A percentile compares a stretch with the other conserved stretches of the same genome.
Conservation (phyloP, 495 filamentous ascomycete species). For the Geopyxis carbonaria region DNA sequence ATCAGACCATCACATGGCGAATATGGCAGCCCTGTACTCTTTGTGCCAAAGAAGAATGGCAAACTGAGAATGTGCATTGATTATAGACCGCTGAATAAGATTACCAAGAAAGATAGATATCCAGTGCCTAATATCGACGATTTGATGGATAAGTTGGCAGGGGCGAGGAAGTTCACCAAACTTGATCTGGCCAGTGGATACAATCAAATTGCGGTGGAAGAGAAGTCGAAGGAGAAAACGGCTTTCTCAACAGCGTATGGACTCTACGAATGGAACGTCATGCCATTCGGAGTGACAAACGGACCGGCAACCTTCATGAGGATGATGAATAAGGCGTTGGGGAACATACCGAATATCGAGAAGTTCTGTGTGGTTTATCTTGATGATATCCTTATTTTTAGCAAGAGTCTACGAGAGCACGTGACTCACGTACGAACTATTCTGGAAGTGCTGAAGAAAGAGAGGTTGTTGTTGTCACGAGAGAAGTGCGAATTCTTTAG, state of each 20-base stretch:
- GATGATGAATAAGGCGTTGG: neutral
- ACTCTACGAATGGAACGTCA: neutral
- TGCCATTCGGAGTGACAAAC: neutral
- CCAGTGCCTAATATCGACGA: constrained; percentile 34
- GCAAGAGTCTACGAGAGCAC: constrained; percentile 8
- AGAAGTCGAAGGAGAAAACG: constrained; percentile 6
- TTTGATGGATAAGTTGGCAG: constrained; percentile 21
- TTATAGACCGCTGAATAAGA: constrained; percentile 29
- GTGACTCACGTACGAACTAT: constrained; percentile 10
- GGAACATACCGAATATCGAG: neutral
- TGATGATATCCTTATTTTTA: constrained; percentile 26
- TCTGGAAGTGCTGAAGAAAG: constrained; percentile 2
- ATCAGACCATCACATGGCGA: constrained; percentile 5
- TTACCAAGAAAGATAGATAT: constrained; percentile 32
- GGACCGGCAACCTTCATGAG: constrained; percentile 3
- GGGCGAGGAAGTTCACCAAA: constrained; percentile 30
- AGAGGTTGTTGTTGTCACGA: constrained; percentile 15
- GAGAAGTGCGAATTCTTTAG: constrained; percentile 27
- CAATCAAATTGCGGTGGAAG: neutral
- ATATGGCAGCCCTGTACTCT: constrained; percentile 25
- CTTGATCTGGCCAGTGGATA: constrained; percentile 23
- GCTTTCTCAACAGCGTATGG: constrained; percentile 5
- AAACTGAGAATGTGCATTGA: constrained; percentile 31
- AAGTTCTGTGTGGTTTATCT: constrained; percentile 18
- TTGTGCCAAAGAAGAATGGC: constrained; percentile 26